Percentiles rank a stretch among this genome's conserved stretches.
phyloP scores from a whole-genome alignment of 768 basidiomycete genomes.

The Dacryopinax spathularia region DNA sequence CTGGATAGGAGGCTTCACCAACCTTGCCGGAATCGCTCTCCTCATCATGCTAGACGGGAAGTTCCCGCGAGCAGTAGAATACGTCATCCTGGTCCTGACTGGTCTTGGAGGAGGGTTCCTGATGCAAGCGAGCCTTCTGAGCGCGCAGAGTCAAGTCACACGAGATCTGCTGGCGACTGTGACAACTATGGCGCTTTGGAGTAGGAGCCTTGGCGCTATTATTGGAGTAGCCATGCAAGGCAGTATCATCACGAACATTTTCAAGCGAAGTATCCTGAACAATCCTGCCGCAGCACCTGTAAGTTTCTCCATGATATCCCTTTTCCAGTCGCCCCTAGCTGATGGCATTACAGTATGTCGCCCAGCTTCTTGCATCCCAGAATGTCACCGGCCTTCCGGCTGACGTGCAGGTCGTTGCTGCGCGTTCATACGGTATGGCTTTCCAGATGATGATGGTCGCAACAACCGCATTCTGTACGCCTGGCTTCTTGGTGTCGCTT shows the following conservation, averaged over 20 bases:
- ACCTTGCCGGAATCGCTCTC: not conserved
- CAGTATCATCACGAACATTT: not conserved
- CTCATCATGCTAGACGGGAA: not conserved
- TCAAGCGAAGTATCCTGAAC: not conserved
- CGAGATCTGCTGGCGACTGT: not conserved
- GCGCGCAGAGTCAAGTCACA: not conserved
- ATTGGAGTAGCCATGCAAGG: not conserved
- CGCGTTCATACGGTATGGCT: not conserved
- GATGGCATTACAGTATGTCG: not conserved
- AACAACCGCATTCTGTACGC: not conserved
- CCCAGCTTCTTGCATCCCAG: not conserved
- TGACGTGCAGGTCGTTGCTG: not conserved
- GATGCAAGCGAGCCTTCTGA: not conserved
- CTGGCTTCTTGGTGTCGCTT: not conserved
- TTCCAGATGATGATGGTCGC: slow-evolving; percentile 4
- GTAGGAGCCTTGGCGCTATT: not conserved
- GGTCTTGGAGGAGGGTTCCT: not conserved
- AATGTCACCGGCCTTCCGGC: not conserved
- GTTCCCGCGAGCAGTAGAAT: not conserved
- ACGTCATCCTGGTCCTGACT: not conserved
- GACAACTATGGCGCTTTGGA: not conserved
- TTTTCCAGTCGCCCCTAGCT: not conserved
- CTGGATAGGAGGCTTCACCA: not conserved
- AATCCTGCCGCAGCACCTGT: not conserved
- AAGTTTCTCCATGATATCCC: not conserved